Evolutionary conservation across 345 rosid species (phyloP).

Genomic region (Camelina sativa): DNA sequence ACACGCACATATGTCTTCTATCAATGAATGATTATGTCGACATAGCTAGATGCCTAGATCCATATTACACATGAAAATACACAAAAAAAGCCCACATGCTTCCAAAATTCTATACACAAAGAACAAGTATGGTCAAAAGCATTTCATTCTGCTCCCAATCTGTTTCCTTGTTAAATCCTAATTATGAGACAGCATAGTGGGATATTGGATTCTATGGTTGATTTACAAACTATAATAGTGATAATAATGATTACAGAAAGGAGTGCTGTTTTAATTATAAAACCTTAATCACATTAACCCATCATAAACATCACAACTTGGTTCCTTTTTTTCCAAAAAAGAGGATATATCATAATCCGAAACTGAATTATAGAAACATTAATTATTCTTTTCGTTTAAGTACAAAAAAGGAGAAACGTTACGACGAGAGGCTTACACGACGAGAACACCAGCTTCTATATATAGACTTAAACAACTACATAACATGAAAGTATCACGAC

Average conservation of each 20-base stretch:
- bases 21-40: neutral
- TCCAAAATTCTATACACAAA: neutral
- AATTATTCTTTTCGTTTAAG: neutral
- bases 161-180: neutral
- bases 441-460: neutral
- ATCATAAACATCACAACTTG: neutral
- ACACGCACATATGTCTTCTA: neutral
- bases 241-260: neutral
- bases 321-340: neutral
- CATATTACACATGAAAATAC: neutral
- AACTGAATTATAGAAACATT: neutral
- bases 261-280: neutral
- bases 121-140: constrained; percentile 7
- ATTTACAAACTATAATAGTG: neutral
- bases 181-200: neutral
- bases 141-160: neutral
- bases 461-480: neutral
- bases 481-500: neutral
- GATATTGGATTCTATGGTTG: neutral
- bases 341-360: neutral
- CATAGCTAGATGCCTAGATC: neutral
- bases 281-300: neutral
- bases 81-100: neutral
- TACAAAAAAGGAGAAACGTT: neutral
- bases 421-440: neutral